Evolutionary conservation across 2,329 filamentous ascomycete genomes (phyloP), one percentile per base, ranked within the genome.

Genomic region (Tolypocladium nubicola): DNA sequence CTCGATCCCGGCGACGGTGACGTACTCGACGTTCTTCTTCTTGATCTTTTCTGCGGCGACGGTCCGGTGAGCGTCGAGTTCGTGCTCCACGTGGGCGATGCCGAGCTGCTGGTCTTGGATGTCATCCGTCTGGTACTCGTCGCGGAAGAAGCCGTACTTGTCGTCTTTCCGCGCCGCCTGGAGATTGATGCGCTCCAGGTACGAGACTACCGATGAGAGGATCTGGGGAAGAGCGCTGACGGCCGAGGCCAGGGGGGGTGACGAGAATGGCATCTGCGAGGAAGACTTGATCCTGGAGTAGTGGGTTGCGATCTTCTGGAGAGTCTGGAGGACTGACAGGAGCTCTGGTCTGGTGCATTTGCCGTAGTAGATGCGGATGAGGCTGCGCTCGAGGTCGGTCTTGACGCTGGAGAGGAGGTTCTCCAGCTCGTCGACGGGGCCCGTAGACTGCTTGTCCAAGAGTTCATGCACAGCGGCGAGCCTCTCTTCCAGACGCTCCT

Each of bases 291-390:
- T 79, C 60, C 82, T 77, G 0, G 82, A 75, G 67, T 90, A 97
- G 65, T 94, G 87, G 57, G 82, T 84, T 0, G 90, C 83, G 52
- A 97, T 90, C 58, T 79, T 82, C 65, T 96, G 91, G 58, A 99
- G 77, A 0, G 89, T 88, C 70, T 97, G 92, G 1, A 99, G 78
- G 5, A 95, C 87, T 0, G 83, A 84, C 2, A 97, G 78, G 4
- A 99, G 83, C 71, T 99, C 94, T 0, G 92, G 88, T 0, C 94
- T 85, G 1, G 89, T 88, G 70, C 92, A 97, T 74, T 96, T 97
- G 54, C 92, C 91, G 72, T 99, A 99, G 76, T 97, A 99, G 59
- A 99, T 96, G 50, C 94, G 84, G 66, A 97, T 92, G 52, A 99
- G 77, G 60, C 89, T 94, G 64, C 94, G 91, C 72, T 99, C 94